Conservation (phyloP, 345 rosid species). For the Pistacia integerrima region DNA sequence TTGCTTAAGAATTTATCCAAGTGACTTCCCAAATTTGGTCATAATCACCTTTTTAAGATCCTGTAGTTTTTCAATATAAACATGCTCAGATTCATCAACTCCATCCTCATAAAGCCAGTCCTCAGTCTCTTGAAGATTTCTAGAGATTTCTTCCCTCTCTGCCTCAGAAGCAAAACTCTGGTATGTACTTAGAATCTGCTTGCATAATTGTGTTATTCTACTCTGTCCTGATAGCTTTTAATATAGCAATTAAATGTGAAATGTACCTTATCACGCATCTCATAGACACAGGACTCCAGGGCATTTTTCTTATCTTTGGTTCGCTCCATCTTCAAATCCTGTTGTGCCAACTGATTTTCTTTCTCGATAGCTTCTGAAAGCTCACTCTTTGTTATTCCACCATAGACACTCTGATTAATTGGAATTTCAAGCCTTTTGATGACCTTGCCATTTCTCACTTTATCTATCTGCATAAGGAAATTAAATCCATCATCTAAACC, state of each 20-base stretch:
- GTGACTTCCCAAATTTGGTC: not conserved
- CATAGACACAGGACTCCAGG: constrained; percentile 79
- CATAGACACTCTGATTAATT: constrained; percentile 44
- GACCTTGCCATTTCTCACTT: constrained; percentile 33
- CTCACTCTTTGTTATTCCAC: constrained; percentile 61
- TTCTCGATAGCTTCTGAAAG: constrained; percentile 53
- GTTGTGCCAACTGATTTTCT: constrained; percentile 59
- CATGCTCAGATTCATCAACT: constrained; percentile 69
- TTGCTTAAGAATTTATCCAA: not conserved
- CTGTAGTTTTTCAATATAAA: constrained; percentile 54
- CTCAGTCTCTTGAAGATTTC: constrained; percentile 68
- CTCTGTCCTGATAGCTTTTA: constrained; percentile 1
- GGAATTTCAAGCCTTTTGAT: constrained; percentile 56
- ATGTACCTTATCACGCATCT: constrained; percentile 79
- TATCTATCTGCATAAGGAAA: constrained; percentile 41
- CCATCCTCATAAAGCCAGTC: constrained; percentile 93
- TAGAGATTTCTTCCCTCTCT: constrained; percentile 63
- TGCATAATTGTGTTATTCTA: constrained; percentile 10
- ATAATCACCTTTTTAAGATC: constrained; percentile 56
- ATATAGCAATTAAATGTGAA: not conserved
- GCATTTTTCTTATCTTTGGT: constrained; percentile 78
- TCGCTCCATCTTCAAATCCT: constrained; percentile 66
- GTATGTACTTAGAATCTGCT: constrained; percentile 62
- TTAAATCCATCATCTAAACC: not conserved
- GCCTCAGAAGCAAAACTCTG: constrained; percentile 54